phyloP scores from a whole-genome alignment of 176 grass and related monocot genomes.

The Bromus sterilis region DNA sequence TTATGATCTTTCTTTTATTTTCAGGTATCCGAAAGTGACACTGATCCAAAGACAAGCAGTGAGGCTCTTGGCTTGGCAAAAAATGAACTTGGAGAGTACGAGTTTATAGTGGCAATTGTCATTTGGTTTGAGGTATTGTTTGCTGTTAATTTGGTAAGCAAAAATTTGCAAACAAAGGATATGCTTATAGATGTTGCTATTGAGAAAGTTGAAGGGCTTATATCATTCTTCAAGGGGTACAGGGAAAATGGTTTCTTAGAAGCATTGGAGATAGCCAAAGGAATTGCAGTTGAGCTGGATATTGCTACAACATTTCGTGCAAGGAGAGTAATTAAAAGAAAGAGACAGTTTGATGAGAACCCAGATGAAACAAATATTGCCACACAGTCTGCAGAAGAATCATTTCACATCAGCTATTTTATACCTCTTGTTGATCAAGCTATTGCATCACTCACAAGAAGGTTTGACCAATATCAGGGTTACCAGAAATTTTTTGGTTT shows the following conservation, averaged over 20 bases:
- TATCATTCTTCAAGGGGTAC: neutral
- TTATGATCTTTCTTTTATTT: neutral
- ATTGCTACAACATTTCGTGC: neutral
- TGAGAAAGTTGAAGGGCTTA: neutral
- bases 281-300: neutral
- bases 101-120: neutral
- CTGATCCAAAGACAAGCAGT: neutral
- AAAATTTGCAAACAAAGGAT: neutral
- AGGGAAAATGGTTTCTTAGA: neutral
- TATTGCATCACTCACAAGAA: no score
- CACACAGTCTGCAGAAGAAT: no score
- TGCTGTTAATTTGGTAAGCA: neutral
- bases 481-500: no score
- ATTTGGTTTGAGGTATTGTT: neutral
- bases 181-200: neutral
- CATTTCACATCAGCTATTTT: no score
- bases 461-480: no score
- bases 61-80: neutral
- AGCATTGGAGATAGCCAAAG: neutral
- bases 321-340: neutral
- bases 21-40: neutral
- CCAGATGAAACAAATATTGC: neutral
- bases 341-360: neutral
- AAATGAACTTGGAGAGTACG: neutral
- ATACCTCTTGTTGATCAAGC: no score